Evolutionary conservation across 75 land plant species (phyloP).

Genomic region (Chamaecyparis obtusa): DNA sequence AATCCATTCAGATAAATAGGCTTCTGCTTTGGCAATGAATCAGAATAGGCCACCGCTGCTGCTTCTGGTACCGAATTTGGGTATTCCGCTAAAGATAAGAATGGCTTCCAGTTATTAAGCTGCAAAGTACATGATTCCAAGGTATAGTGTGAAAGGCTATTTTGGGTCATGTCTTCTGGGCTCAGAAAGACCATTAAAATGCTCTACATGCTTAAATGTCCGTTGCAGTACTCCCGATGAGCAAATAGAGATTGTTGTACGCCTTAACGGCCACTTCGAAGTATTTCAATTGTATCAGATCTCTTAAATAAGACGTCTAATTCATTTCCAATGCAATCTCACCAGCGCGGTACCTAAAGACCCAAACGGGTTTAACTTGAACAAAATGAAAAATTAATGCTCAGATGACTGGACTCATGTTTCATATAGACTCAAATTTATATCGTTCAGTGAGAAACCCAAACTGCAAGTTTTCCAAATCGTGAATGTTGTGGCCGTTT

Average conservation of each 20-base stretch:
- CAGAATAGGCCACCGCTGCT: not conserved
- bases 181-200: not conserved
- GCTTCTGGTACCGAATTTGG: constrained; percentile 16
- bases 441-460: too few relatives aligned
- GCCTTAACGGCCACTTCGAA: not conserved
- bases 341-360: not conserved
- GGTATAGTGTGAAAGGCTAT: constrained; percentile 12
- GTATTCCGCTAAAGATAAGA: constrained; percentile 27
- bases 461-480: too few relatives aligned
- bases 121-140: constrained; percentile 60
- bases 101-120: constrained; percentile 73
- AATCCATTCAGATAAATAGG: not conserved
- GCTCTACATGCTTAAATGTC: not conserved
- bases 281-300: not conserved
- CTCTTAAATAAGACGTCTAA: not conserved
- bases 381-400: too few relatives aligned
- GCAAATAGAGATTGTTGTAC: not conserved
- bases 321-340: not conserved
- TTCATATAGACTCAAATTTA: too few relatives aligned
- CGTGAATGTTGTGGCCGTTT: too few relatives aligned
- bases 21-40: not conserved
- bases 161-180: constrained; percentile 8
- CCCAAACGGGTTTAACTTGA: not conserved
- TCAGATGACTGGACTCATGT: too few relatives aligned
- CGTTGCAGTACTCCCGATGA: not conserved